Evolutionary conservation across 2,329 filamentous ascomycete species (phyloP).

Genomic region (Colletotrichum chlorophyti): DNA sequence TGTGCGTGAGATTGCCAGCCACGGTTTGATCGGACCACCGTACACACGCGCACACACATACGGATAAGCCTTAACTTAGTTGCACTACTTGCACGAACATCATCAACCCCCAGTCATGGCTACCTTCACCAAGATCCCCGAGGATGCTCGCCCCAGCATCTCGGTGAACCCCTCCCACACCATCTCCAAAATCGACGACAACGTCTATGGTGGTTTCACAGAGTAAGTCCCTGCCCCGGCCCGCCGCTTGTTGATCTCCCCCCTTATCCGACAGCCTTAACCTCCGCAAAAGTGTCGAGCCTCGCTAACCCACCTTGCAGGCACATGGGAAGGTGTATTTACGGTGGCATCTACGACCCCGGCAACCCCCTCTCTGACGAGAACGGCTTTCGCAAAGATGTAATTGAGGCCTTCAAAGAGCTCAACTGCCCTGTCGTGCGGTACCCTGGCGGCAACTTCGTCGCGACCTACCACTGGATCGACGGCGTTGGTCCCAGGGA

Average conservation of each 20-base stretch:
- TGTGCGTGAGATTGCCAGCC: conserved; percentile 5
- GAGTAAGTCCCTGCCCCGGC: conserved; percentile 64
- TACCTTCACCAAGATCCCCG: conserved; percentile 72
- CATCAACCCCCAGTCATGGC: conserved; percentile 59
- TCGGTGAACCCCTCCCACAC: conserved; percentile 69
- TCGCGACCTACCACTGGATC: conserved; percentile 85
- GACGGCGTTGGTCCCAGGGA: conserved; percentile 81
- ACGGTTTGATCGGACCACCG: neutral
- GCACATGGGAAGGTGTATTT: conserved; percentile 90
- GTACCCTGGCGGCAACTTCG: conserved; percentile 86
- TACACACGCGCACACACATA: neutral
- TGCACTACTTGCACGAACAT: too few relatives aligned
- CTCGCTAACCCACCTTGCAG: conserved; percentile 46
- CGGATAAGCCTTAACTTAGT: too few relatives aligned
- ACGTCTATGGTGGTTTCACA: conserved; percentile 85
- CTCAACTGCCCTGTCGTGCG: conserved; percentile 78
- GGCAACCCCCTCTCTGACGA: conserved; percentile 75
- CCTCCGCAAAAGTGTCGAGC: neutral
- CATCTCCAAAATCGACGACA: conserved; percentile 77
- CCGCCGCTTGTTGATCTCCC: neutral
- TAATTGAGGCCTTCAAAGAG: conserved; percentile 75
- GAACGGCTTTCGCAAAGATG: conserved; percentile 80
- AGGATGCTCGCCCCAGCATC: conserved; percentile 68
- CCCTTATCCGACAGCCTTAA: neutral
- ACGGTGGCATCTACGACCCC: conserved; percentile 85